Evolutionary conservation across 768 basidiomycete species (phyloP), one percentile per base, ranked within the genome.

Genomic region (Tylopilus sp.): DNA sequence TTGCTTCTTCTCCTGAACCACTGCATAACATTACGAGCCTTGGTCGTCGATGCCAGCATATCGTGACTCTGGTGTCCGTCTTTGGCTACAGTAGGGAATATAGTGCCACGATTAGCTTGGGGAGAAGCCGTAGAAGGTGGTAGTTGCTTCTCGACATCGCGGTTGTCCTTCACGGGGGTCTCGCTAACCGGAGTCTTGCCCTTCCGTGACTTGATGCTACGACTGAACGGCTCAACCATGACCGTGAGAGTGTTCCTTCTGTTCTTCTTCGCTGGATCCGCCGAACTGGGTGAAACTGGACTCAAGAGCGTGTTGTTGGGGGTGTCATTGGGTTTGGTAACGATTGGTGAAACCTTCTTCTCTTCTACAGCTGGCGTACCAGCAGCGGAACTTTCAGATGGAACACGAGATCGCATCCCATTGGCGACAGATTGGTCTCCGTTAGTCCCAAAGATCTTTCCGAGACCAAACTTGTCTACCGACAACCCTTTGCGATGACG

Each of bases 21-120:
- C 59, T 94, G 87, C 96, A 98, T 98, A 48, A 99, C 97, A 65
- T 88, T 92, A 69, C 85, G 85, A 5, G 96, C 94, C 69, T 94
- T 89, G 71, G 80, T 85, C n/a, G 90, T 83, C 55, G 89, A 86
- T 16, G 85, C 89, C 3, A 80, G 79, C 72, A 86, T 73, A 36
- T 76, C 76, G 40, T 61, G 64, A 26, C 63, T 48, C 37, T 58
- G 62, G 56, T 59, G 60, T 26, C 50, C 65, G 6, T 65, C 63
- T 50, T 69, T 69, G 25, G 54, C 45, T 52, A 70, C 58, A 21
- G 59, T 61, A 14, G 67, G 60, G 58, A 66, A 61, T 38, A 66
- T 53, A 16, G 65, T 49, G 11, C 60, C 62, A 48, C 62, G 61
- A 34, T 58, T 59, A 11, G 63, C 62, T 36, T 67, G 60, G 1